Conservation (phyloP, 83 land plant species). For the Larix sibirica region DNA sequence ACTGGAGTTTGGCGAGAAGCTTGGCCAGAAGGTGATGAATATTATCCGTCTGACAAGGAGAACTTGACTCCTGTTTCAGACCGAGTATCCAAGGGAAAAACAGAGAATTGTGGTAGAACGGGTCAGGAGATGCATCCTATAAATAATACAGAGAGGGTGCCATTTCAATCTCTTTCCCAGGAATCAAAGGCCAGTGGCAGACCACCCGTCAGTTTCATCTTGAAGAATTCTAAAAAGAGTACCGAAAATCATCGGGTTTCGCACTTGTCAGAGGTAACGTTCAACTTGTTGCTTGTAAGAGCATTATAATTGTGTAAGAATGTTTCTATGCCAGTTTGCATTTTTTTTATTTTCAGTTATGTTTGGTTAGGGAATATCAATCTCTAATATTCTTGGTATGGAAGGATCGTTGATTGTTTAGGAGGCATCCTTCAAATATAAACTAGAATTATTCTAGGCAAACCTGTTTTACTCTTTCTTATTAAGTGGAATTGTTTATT, state of each 20-base stretch:
- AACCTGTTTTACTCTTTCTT: too few species aligned
- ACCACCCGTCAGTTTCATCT: background rate
- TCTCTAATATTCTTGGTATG: too few species aligned
- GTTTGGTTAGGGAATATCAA: too few species aligned
- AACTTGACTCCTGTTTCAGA: constrained; percentile 26
- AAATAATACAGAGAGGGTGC: constrained; percentile 28
- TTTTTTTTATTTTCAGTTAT: too few species aligned
- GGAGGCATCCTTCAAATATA: too few species aligned
- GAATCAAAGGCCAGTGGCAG: constrained; percentile 18
- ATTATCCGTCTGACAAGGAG: constrained; percentile 39
- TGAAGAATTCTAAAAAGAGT: background rate
- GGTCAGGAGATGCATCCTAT: constrained; percentile 17
- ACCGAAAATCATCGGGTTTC: background rate
- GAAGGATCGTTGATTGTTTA: too few species aligned
- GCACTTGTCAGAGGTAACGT: background rate
- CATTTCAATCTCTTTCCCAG: constrained; percentile 42
- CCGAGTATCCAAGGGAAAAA: background rate
- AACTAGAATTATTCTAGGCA: too few species aligned
- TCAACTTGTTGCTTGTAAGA: background rate
- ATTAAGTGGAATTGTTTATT: too few species aligned
- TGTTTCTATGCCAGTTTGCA: too few species aligned
- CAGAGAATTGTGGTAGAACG: constrained; percentile 9
- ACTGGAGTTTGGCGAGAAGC: background rate
- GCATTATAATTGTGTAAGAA: too few species aligned
- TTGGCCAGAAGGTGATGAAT: background rate